These are phyloP conservation scores for Mortierella sp. DNA, from an alignment of 371 early-diverging fungal species.

Conservation along the genomic window DNA sequence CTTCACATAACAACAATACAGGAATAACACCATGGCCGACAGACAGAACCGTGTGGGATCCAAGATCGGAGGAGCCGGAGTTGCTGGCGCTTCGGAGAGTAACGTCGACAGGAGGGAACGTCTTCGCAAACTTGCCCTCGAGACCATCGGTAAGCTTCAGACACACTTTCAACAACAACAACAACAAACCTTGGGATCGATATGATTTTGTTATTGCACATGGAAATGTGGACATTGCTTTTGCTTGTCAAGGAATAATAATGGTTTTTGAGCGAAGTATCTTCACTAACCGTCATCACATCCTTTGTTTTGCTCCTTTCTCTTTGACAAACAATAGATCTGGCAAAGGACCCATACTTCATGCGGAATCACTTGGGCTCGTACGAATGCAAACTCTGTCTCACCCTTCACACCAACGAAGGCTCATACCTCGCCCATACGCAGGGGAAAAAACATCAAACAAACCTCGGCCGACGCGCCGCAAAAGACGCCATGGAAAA, in stretches of 20 bases:
- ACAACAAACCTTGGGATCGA: too few relatives aligned
- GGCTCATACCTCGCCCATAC: conserved; percentile 98
- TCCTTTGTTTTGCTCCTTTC: neutral
- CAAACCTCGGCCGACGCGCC: conserved; percentile 93
- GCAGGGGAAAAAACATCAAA: conserved; percentile 99
- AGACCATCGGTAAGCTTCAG: conserved; percentile 76
- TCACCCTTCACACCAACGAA: conserved; percentile 96
- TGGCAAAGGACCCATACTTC: conserved; percentile 97
- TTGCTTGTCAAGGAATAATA: neutral
- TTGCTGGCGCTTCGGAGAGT: conserved; percentile 86
- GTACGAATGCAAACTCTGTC: conserved; percentile 97
- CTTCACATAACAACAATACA: neutral
- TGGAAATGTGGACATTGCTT: neutral
- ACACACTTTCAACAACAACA: too few relatives aligned
- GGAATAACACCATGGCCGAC: conserved; percentile 34
- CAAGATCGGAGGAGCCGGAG: conserved; percentile 93
- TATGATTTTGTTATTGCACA: neutral
- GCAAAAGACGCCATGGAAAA: conserved; percentile 90
- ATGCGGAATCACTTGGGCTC: conserved; percentile 98
- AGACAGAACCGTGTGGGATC: conserved; percentile 88
- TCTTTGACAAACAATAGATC: conserved; percentile 64
- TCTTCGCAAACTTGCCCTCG: conserved; percentile 94
- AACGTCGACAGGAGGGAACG: conserved; percentile 97
- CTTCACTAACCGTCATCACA: neutral
- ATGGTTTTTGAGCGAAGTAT: neutral